A percentile compares a stretch with the other conserved stretches of the same genome.
Evolutionary conservation across 768 basidiomycete genomes (phyloP).

Genomic region (Exidia glandulosa): DNA sequence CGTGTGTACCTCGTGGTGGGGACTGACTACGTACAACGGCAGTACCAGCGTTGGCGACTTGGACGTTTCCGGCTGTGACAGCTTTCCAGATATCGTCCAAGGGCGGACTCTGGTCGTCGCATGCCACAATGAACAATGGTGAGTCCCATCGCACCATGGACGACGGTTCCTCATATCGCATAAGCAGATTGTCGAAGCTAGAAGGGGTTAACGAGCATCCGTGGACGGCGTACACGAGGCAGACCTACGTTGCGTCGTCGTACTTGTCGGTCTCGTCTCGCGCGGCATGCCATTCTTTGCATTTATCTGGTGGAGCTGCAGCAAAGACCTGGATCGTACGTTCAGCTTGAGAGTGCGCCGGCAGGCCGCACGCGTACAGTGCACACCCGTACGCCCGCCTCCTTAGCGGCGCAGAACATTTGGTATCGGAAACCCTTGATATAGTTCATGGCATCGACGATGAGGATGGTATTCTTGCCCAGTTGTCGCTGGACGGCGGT

Average conservation of each 20-base stretch:
- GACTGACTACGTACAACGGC: constrained; percentile 49
- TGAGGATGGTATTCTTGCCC: constrained; percentile 61
- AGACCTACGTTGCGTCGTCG: constrained; percentile 57
- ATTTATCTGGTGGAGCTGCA: constrained; percentile 62
- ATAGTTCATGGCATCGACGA: constrained; percentile 89
- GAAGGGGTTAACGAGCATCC: not conserved
- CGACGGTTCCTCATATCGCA: constrained; percentile 90
- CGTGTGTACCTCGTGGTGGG: not conserved
- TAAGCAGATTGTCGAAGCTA: constrained; percentile 78
- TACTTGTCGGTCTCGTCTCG: constrained; percentile 45
- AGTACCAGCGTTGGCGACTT: constrained; percentile 81
- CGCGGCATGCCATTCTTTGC: constrained; percentile 60
- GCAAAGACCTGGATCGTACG: constrained; percentile 50
- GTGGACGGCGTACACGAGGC: not conserved
- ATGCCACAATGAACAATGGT: constrained; percentile 77
- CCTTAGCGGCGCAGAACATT: constrained; percentile 90
- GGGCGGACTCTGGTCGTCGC: constrained; percentile 58
- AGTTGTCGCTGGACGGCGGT: constrained; percentile 72
- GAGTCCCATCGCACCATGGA: constrained; percentile 99
- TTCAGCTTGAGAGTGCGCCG: not conserved
- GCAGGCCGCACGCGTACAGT: constrained; percentile 46
- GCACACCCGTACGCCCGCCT: constrained; percentile 72
- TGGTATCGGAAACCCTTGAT: constrained; percentile 99
- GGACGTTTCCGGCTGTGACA: constrained; percentile 65
- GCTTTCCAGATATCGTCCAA: constrained; percentile 69